Conservation (phyloP, 305 asterid species). For the Plantago coronopus region DNA sequence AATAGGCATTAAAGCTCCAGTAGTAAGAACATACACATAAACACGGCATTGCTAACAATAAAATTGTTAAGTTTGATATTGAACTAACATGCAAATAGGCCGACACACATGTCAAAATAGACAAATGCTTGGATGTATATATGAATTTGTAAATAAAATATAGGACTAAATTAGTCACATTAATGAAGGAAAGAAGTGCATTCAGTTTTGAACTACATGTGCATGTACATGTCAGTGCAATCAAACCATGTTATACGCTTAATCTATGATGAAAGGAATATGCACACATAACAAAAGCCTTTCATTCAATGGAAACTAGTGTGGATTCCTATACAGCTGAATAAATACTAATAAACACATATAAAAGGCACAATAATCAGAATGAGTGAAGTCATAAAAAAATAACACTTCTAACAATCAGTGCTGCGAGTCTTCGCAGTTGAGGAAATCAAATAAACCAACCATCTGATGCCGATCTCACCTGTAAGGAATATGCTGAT, state of each 20-base stretch:
- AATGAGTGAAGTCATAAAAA: conserved; percentile 2
- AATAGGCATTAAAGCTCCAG: conserved; percentile 11
- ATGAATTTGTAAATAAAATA: not conserved
- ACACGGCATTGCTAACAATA: not conserved
- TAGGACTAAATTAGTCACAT: no score
- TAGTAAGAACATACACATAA: conserved; percentile 7
- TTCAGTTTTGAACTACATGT: not conserved
- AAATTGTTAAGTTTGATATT: no score
- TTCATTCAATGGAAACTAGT: not conserved
- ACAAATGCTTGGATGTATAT: not conserved
- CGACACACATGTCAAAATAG: not conserved
- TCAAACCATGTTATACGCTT: no score
- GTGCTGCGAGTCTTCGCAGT: conserved; percentile 7
- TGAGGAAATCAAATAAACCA: conserved; percentile 10
- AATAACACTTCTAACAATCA: not conserved
- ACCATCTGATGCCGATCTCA: conserved; percentile 27
- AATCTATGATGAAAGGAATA: not conserved
- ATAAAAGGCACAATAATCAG: conserved; percentile 24
- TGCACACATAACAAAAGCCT: conserved; percentile 9
- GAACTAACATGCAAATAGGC: no score
- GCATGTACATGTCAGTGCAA: no score
- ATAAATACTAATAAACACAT: no score
- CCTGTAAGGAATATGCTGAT: conserved; percentile 95
- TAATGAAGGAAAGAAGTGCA: no score
- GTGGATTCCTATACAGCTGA: no score